Evolutionary conservation across 1,284 basidiomycete species (phyloP).

Genomic region (Schizophyllum commune): DNA sequence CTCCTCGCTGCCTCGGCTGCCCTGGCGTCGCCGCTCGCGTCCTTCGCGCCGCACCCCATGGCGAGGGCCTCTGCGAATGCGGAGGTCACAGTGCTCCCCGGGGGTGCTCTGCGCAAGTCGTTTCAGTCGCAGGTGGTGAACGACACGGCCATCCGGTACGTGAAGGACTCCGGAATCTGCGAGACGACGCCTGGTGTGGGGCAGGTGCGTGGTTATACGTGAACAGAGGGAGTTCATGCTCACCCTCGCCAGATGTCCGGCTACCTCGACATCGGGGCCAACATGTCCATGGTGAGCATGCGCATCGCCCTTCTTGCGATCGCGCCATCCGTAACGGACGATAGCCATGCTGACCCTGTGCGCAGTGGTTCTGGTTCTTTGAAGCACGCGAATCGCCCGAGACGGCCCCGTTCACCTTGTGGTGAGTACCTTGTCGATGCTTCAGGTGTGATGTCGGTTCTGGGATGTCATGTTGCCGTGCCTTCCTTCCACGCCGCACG

Average conservation of each 20-base stretch:
- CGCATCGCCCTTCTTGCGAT: neutral
- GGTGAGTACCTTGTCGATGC: slow-evolving; percentile 26
- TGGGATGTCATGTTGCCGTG: slow-evolving; percentile 6
- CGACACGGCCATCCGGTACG: slow-evolving; percentile 32
- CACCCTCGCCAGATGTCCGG: slow-evolving; percentile 37
- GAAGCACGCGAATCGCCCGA: slow-evolving; percentile 51
- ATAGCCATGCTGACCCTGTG: neutral
- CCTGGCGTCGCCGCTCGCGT: neutral
- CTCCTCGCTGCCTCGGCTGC: neutral
- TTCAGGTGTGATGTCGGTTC: slow-evolving; percentile 5
- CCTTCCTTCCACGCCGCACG: neutral
- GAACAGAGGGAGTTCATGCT: neutral
- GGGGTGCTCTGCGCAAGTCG: neutral
- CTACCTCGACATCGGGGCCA: slow-evolving; percentile 51
- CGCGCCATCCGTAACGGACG: neutral
- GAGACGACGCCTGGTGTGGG: slow-evolving; percentile 63
- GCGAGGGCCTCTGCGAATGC: neutral
- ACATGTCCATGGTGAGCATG: slow-evolving; percentile 50
- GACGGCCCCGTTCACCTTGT: slow-evolving; percentile 58
- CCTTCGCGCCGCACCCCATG: neutral
- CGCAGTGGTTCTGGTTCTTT: slow-evolving; percentile 69
- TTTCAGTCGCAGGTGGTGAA: neutral
- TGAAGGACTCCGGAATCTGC: slow-evolving; percentile 62
- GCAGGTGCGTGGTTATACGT: slow-evolving; percentile 22
- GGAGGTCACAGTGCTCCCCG: neutral